Conservation (phyloP, 2,329 filamentous ascomycete species). For the Penicillium sp. region DNA sequence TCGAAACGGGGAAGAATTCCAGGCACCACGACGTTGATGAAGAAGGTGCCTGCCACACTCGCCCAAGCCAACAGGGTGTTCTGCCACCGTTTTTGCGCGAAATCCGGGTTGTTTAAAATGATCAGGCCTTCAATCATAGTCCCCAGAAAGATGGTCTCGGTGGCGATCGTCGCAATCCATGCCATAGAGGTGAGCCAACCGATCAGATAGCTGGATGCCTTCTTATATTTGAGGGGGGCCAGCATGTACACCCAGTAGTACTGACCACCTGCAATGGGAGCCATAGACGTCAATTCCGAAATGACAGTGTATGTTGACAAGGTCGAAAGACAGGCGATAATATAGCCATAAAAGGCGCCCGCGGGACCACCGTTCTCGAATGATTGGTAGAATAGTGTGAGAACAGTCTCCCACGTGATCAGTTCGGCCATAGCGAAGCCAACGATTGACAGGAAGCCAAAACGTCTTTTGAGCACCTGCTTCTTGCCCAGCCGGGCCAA, state of each 20-base stretch:
- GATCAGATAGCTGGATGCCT: conserved; percentile 43
- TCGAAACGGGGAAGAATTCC: conserved; percentile 41
- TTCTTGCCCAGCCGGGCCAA: conserved; percentile 46
- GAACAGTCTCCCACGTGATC: conserved; percentile 47
- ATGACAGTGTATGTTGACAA: conserved; percentile 47
- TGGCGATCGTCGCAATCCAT: conserved; percentile 44
- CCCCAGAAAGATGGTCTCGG: conserved; percentile 41
- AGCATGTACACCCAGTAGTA: conserved; percentile 49
- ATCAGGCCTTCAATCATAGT: conserved; percentile 42
- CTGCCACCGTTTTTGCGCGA: conserved; percentile 35
- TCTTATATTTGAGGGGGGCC: conserved; percentile 38
- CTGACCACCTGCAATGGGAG: conserved; percentile 45
- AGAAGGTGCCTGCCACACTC: conserved; percentile 35
- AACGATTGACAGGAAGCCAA: conserved; percentile 42
- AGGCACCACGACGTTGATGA: conserved; percentile 43
- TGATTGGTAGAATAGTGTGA: conserved; percentile 42
- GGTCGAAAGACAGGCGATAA: conserved; percentile 50
- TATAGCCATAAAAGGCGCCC: conserved; percentile 50
- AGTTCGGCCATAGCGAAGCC: conserved; percentile 45
- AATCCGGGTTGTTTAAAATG: conserved; percentile 36
- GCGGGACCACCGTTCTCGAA: conserved; percentile 47
- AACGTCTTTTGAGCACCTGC: conserved; percentile 44
- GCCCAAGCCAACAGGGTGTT: conserved; percentile 42
- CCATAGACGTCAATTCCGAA: conserved; percentile 47
- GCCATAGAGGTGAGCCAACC: conserved; percentile 44